These are phyloP conservation scores for Amanita molliuscula DNA, from an alignment of 768 basidiomycete species.

Conservation along the genomic window DNA sequence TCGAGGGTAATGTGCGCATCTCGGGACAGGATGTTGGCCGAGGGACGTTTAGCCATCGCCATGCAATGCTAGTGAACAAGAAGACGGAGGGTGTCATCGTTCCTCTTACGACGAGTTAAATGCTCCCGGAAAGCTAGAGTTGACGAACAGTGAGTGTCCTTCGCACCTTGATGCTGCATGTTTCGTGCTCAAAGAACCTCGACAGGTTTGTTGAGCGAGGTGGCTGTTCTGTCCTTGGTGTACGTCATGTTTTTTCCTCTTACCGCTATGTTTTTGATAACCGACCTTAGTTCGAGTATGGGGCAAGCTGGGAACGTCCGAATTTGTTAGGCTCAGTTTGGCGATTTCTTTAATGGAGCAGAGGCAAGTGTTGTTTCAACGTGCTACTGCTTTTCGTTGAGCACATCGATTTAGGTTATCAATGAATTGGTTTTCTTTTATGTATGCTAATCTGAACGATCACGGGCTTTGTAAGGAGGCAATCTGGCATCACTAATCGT, in stretches of 20 bases:
- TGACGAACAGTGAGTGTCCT: conserved; percentile 69
- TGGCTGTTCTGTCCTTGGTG: conserved; percentile 84
- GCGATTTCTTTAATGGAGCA: conserved; percentile 90
- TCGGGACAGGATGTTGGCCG: conserved; percentile 91
- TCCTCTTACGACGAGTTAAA: conserved; percentile 61
- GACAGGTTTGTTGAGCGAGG: conserved; percentile 77
- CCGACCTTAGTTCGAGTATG: conserved; percentile 88
- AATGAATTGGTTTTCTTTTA: no score
- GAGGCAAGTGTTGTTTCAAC: conserved; percentile 26
- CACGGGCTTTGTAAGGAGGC: no score
- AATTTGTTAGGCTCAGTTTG: conserved; percentile 78
- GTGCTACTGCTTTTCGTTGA: background rate
- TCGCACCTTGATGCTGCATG: background rate
- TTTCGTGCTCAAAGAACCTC: background rate
- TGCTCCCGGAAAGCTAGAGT: conserved; percentile 59
- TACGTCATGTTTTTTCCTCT: conserved; percentile 23
- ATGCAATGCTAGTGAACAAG: conserved; percentile 91
- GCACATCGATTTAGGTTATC: conserved; percentile 42
- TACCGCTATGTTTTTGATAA: no score
- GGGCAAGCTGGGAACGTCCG: conserved; percentile 82
- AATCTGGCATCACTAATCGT: no score
- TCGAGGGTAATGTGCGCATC: conserved; percentile 73
- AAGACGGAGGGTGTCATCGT: conserved; percentile 69
- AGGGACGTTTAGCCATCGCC: conserved; percentile 83
- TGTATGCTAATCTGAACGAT: no score